Evolutionary conservation across 164 flowering plant genomes (phyloP).

Genomic region (Vitis amurensis): DNA sequence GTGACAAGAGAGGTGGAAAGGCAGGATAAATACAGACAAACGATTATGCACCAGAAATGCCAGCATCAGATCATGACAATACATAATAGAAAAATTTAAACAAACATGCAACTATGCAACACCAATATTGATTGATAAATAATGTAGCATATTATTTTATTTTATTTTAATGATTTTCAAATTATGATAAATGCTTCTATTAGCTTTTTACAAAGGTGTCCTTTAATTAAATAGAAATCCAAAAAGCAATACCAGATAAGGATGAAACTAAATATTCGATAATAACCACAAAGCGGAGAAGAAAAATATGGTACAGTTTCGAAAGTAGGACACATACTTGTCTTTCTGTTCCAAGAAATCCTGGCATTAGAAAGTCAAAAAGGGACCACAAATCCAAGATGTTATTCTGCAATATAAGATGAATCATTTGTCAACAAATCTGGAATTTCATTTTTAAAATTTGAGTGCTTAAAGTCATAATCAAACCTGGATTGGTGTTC

Average conservation of each 20-base stretch:
- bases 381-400: conserved; percentile 97
- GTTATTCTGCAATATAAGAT: conserved; percentile 69
- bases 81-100: too few relatives aligned
- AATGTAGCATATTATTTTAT: too few relatives aligned
- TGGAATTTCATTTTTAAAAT: background rate
- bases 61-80: too few relatives aligned
- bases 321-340: conserved; percentile 48
- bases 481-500: conserved; percentile 95
- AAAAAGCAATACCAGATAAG: background rate
- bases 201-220: too few relatives aligned
- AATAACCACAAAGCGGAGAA: background rate
- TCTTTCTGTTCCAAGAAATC: conserved; percentile 97
- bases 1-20: too few relatives aligned
- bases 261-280: background rate
- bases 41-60: too few relatives aligned
- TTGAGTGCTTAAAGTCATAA: conserved; percentile 1
- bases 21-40: too few relatives aligned
- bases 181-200: too few relatives aligned
- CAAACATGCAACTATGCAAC: too few relatives aligned
- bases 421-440: conserved; percentile 12
- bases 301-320: background rate
- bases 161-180: too few relatives aligned
- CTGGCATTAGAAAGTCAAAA: conserved; percentile 99
- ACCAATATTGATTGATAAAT: too few relatives aligned
- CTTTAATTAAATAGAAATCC: background rate